These are phyloP conservation scores for Zymoseptoria tritici DNA, from an alignment of 2,329 filamentous ascomycete species.

Conservation along the genomic window DNA sequence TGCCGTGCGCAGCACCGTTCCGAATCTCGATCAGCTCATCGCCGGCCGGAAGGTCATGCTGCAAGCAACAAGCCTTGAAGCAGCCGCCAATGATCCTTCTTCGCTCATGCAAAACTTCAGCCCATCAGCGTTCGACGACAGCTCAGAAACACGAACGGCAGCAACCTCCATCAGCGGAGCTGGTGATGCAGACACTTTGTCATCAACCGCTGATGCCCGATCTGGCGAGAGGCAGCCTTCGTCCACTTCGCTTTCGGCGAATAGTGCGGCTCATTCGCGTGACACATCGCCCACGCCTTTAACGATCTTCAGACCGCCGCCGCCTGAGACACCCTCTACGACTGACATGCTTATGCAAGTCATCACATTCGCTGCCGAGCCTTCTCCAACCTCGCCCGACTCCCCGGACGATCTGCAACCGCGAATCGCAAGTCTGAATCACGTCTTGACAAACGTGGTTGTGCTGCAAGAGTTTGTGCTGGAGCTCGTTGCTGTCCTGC, in stretches of 20 bases:
- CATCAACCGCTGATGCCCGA: neutral
- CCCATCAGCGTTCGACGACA: slow-evolving; percentile 11
- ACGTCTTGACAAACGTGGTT: slow-evolving; percentile 45
- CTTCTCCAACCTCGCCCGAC: neutral
- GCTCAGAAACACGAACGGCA: slow-evolving; percentile 1
- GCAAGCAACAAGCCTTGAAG: slow-evolving; percentile 38
- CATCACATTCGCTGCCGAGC: slow-evolving; percentile 17
- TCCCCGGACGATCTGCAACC: neutral
- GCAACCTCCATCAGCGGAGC: neutral
- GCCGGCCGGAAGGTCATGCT: slow-evolving; percentile 44
- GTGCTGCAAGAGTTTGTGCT: slow-evolving; percentile 45
- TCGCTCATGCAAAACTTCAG: slow-evolving; percentile 14
- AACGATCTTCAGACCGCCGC: slow-evolving; percentile 28
- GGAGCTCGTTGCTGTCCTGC: slow-evolving; percentile 42
- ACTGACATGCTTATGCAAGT: slow-evolving; percentile 30
- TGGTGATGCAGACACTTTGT: neutral
- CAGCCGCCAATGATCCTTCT: slow-evolving; percentile 15
- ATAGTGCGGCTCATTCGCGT: neutral
- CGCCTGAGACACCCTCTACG: slow-evolving; percentile 29
- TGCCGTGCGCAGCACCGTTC: slow-evolving; percentile 36
- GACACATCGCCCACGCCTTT: neutral
- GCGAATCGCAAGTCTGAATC: slow-evolving; percentile 38
- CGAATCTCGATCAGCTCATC: slow-evolving; percentile 42
- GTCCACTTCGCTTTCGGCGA: neutral
- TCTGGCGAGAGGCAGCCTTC: neutral